Base-by-base conservation (phyloP, 345 rosid species). In the Hypericum perforatum region DNA sequence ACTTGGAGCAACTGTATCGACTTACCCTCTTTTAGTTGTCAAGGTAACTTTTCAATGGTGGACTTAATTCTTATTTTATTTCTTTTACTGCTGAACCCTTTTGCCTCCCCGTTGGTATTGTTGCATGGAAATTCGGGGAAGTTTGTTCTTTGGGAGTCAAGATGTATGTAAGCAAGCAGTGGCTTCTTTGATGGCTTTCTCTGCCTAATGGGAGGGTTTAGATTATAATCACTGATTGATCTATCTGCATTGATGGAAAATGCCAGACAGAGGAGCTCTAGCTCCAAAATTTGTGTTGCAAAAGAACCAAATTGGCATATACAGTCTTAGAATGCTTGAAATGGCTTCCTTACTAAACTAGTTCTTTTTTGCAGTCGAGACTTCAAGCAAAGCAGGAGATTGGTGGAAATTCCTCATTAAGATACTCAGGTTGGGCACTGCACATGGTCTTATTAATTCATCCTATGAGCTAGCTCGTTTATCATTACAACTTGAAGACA, bases 331-430 rank as follows among this genome's bases (percentile, higher is more conserved):
- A 22, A 45, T 37, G 16, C 42, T 37, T 54, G 40, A 51, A 56
- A 22, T 40, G 29, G 37, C 44, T 57, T 43, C 41, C 48, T 12
- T 7, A 51, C 49, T 58, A 45, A 53, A 43, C 67, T 65, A 22
- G 32, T 32, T 13, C 41, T 61, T 59, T 9, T 51, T 58, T 52
- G 69, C 80, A 78, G 85, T 79, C 89, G 13, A 72, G 89, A 61
- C 81, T 82, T 60, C 89, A 82, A 67, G 89, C 89, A 54, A 82
- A 77, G 59, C 85, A 82, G 67, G 89, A 77, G 64, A 82, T 79
- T 50, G 81, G 89, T 41, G 81, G 79, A 64, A 73, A 68, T 69
- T 68, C 45, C 52, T 54, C 80, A 32, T 60, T 70, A 52, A 79
- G 85, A 77, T 82, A 82, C 64, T 70, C 89, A 62, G 86, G 85